Base-by-base conservation (phyloP, 2,329 filamentous ascomycete species). In the Tricladium varicosporioides region DNA sequence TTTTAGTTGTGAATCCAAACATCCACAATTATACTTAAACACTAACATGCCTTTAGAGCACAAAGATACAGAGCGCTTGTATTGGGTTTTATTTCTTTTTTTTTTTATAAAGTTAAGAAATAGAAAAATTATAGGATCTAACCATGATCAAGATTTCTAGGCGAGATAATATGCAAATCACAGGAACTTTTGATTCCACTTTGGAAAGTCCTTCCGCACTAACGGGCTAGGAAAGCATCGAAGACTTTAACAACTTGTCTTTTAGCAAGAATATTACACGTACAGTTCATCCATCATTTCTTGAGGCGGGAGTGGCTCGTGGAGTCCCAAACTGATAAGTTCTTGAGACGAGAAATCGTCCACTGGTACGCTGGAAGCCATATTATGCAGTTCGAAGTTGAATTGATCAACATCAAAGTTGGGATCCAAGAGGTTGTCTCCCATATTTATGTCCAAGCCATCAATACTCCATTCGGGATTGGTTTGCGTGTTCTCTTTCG, bases 231-330 rank as follows among this genome's bases (percentile, higher is more conserved):
- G 13, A 27, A 47, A 47, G 44, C 18, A 48, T 22, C n/a, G 19
- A 48, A 19, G 1, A n/a, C 1, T 13, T 14, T 13, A 7, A 13
- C 13, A 14, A 19, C 45, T n/a, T n/a, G 3, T 2, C n/a, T 18
- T 43, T 40, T 51, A 68, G 31, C 11, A 19, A 15, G 43, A 18
- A 33, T 65, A 53, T 56, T 33, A 19, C 10, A 73, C 80, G 69
- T 80, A 93, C 89, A 97, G 74, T 60, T 94, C 90, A 69, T 96
- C 87, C 66, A 94, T 87, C 50, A 93, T 81, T 60, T 94, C 86
- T 60, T 86, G 83, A 1, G 86, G 82, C 0, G 93, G 93, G 13
- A 96, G 73, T 14, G 89, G 81, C 71, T 97, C 93, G 53, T 92
- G 89, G 62, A 95, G 75, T 11, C 92, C 92, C 33, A 96, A 75